Evolutionary conservation across 2,329 filamentous ascomycete species (phyloP), one percentile per base, ranked within the genome.

Genomic region (Thielaviopsis ethacetica): DNA sequence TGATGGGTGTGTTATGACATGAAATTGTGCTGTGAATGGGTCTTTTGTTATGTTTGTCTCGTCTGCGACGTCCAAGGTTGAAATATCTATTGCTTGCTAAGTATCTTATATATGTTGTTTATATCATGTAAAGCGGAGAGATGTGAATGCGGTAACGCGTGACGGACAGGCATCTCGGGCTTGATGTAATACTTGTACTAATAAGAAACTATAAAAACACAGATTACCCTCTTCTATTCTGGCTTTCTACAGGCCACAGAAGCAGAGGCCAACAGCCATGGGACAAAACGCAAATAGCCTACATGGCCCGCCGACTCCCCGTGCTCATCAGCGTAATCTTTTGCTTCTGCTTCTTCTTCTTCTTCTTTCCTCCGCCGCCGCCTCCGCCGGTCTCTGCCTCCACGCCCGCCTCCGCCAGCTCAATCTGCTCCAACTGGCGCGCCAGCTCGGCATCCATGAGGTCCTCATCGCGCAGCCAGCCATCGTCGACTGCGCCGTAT

Each of bases 381-480:
- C 68, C 66, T 6, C 64, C 65, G 66, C 4, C 67, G 63, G 22
- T 63, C 63, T 26, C 64, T 62, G 7, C 57, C 59, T 17, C 62
- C 63, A 56, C 64, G 30, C 57, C 57, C 7, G 58, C 62, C 5
- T 64, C 62, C 51, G 75, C 68, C 54, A 76, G 62, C 21, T 76
- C 68, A 57, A 81, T 67, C 2, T 79, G 79, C 65, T 82, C 76
- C 66, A 83, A 74, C 68, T 83, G 80, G 65, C 77, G 68, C 15
- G 79, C 75, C 5, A 84, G 66, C 59, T 89, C 85, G 1, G 80
- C 77, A 3, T 73, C 72, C 1, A 71, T 74, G 17, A 95, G 68
- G 59, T 85, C 83, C 66, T 95, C 88, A 1, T 84, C 88, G 65
- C 87, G 84, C 17, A 91, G 73, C 91, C 91, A 96, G 0, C 91